A percentile compares a stretch with the other conserved stretches of the same genome.
Conservation (phyloP, 2,329 filamentous ascomycete genomes). For the Fusarium albidum region DNA sequence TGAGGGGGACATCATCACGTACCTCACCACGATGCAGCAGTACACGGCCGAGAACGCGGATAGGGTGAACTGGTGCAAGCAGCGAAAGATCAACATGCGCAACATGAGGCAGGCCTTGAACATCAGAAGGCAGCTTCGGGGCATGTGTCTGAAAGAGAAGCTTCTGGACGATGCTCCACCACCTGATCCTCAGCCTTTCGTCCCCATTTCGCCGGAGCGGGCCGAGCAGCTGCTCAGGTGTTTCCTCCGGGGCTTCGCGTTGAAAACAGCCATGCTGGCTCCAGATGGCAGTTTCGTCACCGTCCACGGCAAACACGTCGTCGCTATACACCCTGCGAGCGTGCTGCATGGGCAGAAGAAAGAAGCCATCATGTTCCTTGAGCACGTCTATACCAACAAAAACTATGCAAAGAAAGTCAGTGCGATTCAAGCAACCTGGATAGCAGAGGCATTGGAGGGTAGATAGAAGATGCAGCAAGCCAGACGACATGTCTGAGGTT, state of each 20-base stretch:
- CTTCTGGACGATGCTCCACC: conserved; percentile 56
- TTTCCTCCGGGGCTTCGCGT: conserved; percentile 68
- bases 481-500: conserved; percentile 8
- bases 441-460: conserved; percentile 57
- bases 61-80: conserved; percentile 65
- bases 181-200: conserved; percentile 64
- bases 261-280: conserved; percentile 67
- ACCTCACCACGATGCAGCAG: conserved; percentile 69
- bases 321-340: conserved; percentile 70
- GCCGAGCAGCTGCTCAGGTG: conserved; percentile 65
- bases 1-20: conserved; percentile 72
- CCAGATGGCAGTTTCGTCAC: conserved; percentile 70
- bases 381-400: conserved; percentile 72
- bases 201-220: conserved; percentile 61
- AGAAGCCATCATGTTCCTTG: conserved; percentile 74
- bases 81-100: conserved; percentile 63
- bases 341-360: conserved; percentile 69
- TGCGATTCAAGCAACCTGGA: conserved; percentile 67
- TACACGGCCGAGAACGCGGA: conserved; percentile 66
- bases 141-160: conserved; percentile 61
- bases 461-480: conserved; percentile 22
- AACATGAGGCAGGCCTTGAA: conserved; percentile 71
- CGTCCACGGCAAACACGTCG: conserved; percentile 65
- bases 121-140: conserved; percentile 68
- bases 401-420: conserved; percentile 74